Evolutionary conservation across 345 rosid species (phyloP).

Genomic region (Salix koriyanagi): DNA sequence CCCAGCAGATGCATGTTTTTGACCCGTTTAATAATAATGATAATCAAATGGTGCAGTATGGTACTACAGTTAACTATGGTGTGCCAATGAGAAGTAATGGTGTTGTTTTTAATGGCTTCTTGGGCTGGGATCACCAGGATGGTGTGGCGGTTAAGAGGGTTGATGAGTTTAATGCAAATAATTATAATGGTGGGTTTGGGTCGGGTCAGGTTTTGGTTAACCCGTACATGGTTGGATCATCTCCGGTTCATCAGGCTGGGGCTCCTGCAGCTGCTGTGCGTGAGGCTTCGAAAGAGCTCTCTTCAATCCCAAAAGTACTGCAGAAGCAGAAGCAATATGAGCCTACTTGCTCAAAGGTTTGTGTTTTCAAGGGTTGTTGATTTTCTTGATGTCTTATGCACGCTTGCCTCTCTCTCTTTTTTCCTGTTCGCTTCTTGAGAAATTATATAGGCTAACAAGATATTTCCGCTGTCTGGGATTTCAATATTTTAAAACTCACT

Average conservation of each 20-base stretch:
- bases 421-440: constrained; percentile 16
- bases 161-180: constrained; percentile 19
- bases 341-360: constrained; percentile 54
- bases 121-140: constrained; percentile 22
- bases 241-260: constrained; percentile 5
- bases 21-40: constrained; percentile 16
- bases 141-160: constrained; percentile 11
- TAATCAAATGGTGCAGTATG: constrained; percentile 23
- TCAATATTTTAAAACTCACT: not conserved
- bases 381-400: not conserved
- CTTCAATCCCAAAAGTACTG: constrained; percentile 71
- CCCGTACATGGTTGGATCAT: constrained; percentile 26
- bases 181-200: constrained; percentile 16
- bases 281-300: constrained; percentile 59
- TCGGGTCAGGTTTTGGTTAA: constrained; percentile 38
- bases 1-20: not conserved
- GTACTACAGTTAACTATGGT: constrained; percentile 23
- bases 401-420: not conserved
- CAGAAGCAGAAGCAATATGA: constrained; percentile 20
- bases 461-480: not conserved
- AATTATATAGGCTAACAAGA: not conserved
- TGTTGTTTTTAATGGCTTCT: constrained; percentile 24
- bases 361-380: not conserved
- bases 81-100: constrained; percentile 16
- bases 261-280: not conserved